Evolutionary conservation across 306 rosid genomes (phyloP), one percentile per base, ranked within the genome.

Genomic region (Crotalaria pallida): DNA sequence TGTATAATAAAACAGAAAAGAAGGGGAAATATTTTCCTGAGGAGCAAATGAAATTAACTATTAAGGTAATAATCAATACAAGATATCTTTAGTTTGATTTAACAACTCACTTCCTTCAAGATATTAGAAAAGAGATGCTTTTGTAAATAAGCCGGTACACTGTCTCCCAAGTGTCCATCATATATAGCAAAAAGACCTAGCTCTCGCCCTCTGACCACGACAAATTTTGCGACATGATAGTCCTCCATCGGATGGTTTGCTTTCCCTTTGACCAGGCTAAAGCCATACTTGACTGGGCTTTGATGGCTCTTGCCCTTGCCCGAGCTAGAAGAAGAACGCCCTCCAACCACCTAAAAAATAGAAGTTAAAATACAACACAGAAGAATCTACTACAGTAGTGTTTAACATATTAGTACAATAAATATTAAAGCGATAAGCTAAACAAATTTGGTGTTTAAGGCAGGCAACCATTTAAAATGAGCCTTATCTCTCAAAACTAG

Each of bases 221-320:
- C 80, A 52, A 91, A 78, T 80, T 91, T 85, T 10, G 97, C 92
- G 5, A 91, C 96, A 19, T 88, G 96, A 74, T 74, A 89, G 79
- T 92, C 97, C 77, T 92, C 96, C 96, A 92, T 92, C 29, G 97
- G 89, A 71, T 92, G 97, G 69, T 84, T 87, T 68, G 96, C 94
- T 84, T 84, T 92, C 70, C 97, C 97, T 88, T 89, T 80, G 50
- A 89, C 96, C 6, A 92, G 82, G 81, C 90, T 84, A 69, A 85
- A 92, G 16, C 97, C 97, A 92, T 87, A 92, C 82, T 81, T 92
- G 67, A 79, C 91, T 7, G 88, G 47, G 74, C 71, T 52, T 76
- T 74, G 82, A 71, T 81, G 76, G 79, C 94, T 83, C 85, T 82
- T 82, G 56, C 97, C 97, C 80, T 85, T 92, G 62, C 97, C 96